Percentiles rank a stretch among this genome's conserved stretches.
Evolutionary conservation across 2,329 filamentous ascomycete genomes (phyloP).

Genomic region (Clonostachys chloroleuca): DNA sequence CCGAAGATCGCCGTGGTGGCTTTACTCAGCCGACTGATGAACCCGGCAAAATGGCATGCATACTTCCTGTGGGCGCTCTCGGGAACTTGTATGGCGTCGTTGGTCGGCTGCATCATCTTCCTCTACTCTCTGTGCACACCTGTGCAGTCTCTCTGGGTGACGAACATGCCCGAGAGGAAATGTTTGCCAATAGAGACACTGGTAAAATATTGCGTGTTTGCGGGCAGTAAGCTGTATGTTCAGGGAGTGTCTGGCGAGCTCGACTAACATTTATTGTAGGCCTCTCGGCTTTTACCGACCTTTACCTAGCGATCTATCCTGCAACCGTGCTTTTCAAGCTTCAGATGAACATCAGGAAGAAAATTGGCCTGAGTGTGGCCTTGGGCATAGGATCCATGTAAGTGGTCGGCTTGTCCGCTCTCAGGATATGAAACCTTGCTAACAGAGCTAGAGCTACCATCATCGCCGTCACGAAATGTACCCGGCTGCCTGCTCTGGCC

Average conservation of each 20-base stretch:
- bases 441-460: conserved; percentile 1
- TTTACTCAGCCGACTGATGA: conserved; percentile 29
- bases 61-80: conserved; percentile 29
- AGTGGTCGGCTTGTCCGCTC: conserved; percentile 1
- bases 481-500: conserved; percentile 14
- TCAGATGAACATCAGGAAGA: conserved; percentile 30
- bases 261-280: conserved; percentile 7
- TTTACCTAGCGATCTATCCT: conserved; percentile 36
- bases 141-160: neutral
- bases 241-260: no score
- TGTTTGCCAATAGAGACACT: no score
- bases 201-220: no score
- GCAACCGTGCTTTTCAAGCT: conserved; percentile 26
- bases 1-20: conserved; percentile 35
- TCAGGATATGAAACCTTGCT: no score
- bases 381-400: conserved; percentile 32
- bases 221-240: no score
- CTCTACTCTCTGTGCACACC: conserved; percentile 38
- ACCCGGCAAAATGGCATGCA: conserved; percentile 22
- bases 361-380: conserved; percentile 27
- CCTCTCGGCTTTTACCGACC: conserved; percentile 27
- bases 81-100: conserved; percentile 16
- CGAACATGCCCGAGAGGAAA: no score
- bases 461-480: conserved; percentile 22
- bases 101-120: conserved; percentile 24